Evolutionary conservation across 345 rosid genomes (phyloP).

Genomic region (Durio zibethinus): DNA sequence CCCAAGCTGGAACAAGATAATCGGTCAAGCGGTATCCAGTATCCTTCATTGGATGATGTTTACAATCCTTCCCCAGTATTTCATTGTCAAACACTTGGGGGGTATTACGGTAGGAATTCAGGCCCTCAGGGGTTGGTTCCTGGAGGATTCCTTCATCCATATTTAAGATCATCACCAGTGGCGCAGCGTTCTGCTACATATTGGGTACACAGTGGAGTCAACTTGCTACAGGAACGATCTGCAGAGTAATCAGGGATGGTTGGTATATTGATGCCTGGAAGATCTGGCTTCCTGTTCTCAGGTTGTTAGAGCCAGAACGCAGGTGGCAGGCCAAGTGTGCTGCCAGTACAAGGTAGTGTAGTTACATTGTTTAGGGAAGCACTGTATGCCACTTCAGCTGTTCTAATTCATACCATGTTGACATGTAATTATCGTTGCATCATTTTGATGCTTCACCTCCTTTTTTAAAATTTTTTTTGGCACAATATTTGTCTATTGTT

Average conservation of each 20-base stretch:
- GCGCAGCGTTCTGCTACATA: not conserved
- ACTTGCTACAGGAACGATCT: not conserved
- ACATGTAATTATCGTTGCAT: not conserved
- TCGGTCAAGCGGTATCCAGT: not conserved
- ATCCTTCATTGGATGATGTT: not conserved
- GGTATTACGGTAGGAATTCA: not conserved
- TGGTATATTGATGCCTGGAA: not conserved
- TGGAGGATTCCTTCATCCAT: not conserved
- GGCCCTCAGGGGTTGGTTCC: not conserved
- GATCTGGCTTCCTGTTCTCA: not conserved
- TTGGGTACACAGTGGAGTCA: not conserved
- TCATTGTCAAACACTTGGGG: not conserved
- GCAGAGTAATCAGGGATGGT: not conserved
- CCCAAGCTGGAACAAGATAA: not conserved
- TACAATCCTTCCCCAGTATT: not conserved
- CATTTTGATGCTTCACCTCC: not conserved
- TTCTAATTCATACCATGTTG: not conserved
- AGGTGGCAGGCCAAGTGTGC: not conserved
- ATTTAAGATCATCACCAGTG: not conserved
- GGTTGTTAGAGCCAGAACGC: not conserved
- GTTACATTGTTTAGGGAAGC: not conserved
- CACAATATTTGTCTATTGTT: no score
- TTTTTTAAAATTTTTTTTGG: not conserved
- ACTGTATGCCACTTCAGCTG: not conserved
- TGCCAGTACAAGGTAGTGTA: not conserved